Conservation (phyloP, 2,329 filamentous ascomycete species). For the Aspergillus bombycis region DNA sequence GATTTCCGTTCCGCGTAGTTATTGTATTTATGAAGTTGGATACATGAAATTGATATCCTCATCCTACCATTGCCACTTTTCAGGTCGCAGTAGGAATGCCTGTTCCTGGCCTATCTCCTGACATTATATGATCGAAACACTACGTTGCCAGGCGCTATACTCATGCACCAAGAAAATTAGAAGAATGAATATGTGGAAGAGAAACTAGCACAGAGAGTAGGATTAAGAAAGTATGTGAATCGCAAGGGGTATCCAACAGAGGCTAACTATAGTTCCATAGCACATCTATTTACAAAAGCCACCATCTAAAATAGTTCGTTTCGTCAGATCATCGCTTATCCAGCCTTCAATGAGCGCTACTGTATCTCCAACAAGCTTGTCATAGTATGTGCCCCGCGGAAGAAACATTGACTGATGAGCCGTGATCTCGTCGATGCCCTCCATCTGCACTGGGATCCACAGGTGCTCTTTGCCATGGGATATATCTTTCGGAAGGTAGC, state of each 20-base stretch:
- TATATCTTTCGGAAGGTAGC: conserved; percentile 61
- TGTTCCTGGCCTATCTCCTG: not conserved
- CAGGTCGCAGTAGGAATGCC: fast-evolving
- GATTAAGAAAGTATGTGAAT: not conserved
- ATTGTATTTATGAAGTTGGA: not conserved
- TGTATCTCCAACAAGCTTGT: conserved; percentile 72
- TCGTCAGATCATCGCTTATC: conserved; percentile 5
- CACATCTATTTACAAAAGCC: not conserved
- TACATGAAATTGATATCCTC: too few species aligned
- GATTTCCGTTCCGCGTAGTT: not conserved
- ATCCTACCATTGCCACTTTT: not conserved
- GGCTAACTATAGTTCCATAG: not conserved
- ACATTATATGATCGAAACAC: not conserved
- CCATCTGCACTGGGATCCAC: conserved; percentile 82
- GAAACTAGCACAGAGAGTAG: not conserved
- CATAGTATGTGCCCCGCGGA: conserved; percentile 68
- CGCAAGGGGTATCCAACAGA: not conserved
- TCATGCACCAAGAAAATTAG: not conserved
- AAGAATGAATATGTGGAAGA: not conserved
- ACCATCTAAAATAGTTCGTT: not conserved
- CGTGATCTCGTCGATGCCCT: conserved; percentile 79
- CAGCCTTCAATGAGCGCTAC: not conserved
- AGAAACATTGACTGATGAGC: conserved; percentile 85
- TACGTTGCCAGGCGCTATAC: too few species aligned
- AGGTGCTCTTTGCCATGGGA: conserved; percentile 65